phyloP scores from a whole-genome alignment of 306 rosid genomes.

The Casuarina glauca region DNA sequence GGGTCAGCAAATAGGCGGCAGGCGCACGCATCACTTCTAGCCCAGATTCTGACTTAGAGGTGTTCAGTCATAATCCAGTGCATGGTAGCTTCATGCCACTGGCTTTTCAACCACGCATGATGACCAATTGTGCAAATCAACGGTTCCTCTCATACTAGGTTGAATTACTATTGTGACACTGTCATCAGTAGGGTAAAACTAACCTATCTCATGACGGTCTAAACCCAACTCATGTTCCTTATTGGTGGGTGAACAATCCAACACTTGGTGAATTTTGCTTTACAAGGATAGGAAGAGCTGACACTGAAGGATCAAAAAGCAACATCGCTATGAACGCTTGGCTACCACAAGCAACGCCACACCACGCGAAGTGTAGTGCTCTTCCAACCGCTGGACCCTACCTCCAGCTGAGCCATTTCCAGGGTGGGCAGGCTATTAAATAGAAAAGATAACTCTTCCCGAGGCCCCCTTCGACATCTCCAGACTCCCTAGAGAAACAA shows the following conservation, averaged over 20 bases:
- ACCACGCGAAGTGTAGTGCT: background rate
- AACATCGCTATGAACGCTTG: background rate
- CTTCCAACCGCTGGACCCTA: background rate
- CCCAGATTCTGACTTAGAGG: too few relatives aligned
- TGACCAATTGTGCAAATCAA: too few relatives aligned
- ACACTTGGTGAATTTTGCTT: conserved; percentile 2
- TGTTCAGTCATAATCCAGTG: too few relatives aligned
- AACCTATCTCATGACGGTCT: too few relatives aligned
- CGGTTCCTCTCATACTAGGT: too few relatives aligned
- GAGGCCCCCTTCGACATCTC: background rate
- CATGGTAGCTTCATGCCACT: too few relatives aligned
- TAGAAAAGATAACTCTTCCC: conserved; percentile 5
- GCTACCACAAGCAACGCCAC: background rate
- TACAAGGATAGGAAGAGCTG: background rate
- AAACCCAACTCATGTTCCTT: too few relatives aligned
- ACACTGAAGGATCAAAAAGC: conserved; percentile 4
- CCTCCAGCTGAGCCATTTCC: background rate
- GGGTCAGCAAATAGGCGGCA: too few relatives aligned
- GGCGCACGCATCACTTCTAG: too few relatives aligned
- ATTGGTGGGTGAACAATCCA: background rate
- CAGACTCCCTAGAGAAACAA: background rate
- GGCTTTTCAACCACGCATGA: too few relatives aligned
- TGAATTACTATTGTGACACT: too few relatives aligned
- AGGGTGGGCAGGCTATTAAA: background rate
- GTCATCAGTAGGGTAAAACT: too few relatives aligned